These are phyloP conservation scores for Kernera saxatilis DNA, from an alignment of 345 rosid species.

Conservation along the genomic window DNA sequence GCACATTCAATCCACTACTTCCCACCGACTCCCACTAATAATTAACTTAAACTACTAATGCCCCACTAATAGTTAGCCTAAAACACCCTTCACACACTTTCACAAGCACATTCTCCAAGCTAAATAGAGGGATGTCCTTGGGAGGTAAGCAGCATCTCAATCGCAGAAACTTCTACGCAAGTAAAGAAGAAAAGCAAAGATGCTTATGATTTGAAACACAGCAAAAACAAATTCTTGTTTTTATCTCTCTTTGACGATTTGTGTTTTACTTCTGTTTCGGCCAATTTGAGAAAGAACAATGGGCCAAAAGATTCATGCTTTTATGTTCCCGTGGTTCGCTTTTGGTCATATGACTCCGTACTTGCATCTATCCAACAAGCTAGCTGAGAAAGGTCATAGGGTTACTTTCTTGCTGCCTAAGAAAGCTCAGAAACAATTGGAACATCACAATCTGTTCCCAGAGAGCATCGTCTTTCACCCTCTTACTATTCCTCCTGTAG, in stretches of 20 bases:
- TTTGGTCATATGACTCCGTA: conserved; percentile 58
- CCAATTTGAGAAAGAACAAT: not conserved
- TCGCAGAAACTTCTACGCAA: not conserved
- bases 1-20: no score
- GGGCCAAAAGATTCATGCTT: conserved; percentile 25
- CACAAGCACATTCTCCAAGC: no score
- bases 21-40: no score
- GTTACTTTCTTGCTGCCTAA: conserved; percentile 46
- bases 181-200: not conserved
- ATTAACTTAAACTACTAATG: no score
- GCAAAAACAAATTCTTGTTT: not conserved
- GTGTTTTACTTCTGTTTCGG: not conserved
- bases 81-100: not conserved
- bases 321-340: conserved; percentile 64
- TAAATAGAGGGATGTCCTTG: not conserved
- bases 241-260: not conserved
- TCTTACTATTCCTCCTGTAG: conserved; percentile 36
- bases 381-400: conserved; percentile 46
- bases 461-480: conserved; percentile 33
- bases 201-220: not conserved
- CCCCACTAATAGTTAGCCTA: not conserved
- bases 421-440: conserved; percentile 33
- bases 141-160: not conserved
- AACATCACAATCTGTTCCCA: conserved; percentile 38
- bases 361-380: conserved; percentile 51